These are phyloP conservation scores for Strobilomyces dryophilus DNA, from an alignment of 768 basidiomycete genomes.

Conservation along the genomic window DNA sequence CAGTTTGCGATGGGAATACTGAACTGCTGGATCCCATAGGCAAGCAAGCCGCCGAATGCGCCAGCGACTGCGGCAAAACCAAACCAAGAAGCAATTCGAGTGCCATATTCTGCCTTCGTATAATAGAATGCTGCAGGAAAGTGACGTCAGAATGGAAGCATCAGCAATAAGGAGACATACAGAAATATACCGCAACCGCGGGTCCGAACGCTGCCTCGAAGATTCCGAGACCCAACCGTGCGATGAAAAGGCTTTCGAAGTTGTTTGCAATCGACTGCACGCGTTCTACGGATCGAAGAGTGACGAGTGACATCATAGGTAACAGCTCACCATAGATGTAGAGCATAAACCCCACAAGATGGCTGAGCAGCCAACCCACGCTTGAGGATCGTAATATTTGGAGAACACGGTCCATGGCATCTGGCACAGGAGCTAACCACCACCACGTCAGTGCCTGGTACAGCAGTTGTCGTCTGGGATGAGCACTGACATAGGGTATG, in stretches of 20 bases:
- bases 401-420: slow-evolving; percentile 64
- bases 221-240: slow-evolving; percentile 29
- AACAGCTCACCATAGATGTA: slow-evolving; percentile 54
- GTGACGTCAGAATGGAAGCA: slow-evolving; percentile 15
- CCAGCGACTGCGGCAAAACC: slow-evolving; percentile 52
- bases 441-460: slow-evolving; percentile 28
- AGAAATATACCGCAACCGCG: slow-evolving; percentile 29
- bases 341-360: slow-evolving; percentile 73
- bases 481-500: slow-evolving; percentile 61
- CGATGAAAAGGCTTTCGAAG: slow-evolving; percentile 27
- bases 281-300: not conserved
- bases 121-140: slow-evolving; percentile 43
- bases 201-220: slow-evolving; percentile 36
- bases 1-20: slow-evolving; percentile 37
- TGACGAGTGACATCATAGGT: not conserved
- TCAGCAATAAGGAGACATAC: slow-evolving; percentile 6
- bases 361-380: slow-evolving; percentile 64
- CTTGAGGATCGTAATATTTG: slow-evolving; percentile 63
- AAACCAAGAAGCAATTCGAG: slow-evolving; percentile 49
- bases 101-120: slow-evolving; percentile 44
- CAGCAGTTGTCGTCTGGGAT: not conserved
- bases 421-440: slow-evolving; percentile 58
- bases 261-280: slow-evolving; percentile 22
- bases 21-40: slow-evolving; percentile 46
- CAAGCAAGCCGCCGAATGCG: slow-evolving; percentile 54